These are phyloP conservation scores for Tuber brumale DNA, from an alignment of 495 filamentous ascomycete species.

Conservation along the genomic window DNA sequence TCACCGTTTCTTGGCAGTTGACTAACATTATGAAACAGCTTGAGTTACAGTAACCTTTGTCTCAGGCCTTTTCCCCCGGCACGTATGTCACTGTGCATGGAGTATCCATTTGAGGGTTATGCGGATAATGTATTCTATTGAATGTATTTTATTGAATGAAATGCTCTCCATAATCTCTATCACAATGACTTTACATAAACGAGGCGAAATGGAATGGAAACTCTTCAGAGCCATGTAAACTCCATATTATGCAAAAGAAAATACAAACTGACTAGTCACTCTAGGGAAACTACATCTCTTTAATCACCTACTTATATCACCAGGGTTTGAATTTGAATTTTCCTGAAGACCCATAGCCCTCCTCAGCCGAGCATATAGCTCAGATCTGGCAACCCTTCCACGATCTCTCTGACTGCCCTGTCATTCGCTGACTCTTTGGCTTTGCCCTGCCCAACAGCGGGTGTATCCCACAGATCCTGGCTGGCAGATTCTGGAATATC, in stretches of 20 bases:
- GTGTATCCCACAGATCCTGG: conserved; percentile 35
- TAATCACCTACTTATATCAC: not conserved
- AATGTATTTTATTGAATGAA: not conserved
- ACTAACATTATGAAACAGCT: not conserved
- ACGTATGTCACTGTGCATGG: not conserved
- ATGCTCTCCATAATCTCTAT: not conserved
- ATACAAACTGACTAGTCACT: not conserved
- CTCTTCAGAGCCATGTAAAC: not conserved
- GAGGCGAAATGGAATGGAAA: not conserved
- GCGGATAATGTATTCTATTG: not conserved
- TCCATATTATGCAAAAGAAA: not conserved
- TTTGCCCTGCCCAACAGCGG: conserved; percentile 11
- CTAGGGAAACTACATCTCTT: not conserved
- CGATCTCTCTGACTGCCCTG: conserved; percentile 36
- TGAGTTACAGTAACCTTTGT: not conserved
- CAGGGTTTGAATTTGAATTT: not conserved
- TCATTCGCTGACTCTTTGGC: conserved; percentile 32
- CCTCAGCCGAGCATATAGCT: conserved; percentile 42
- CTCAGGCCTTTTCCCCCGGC: not conserved
- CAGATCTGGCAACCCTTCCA: conserved; percentile 43
- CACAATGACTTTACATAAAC: not conserved
- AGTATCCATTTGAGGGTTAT: not conserved
- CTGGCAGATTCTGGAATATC: conserved; percentile 3
- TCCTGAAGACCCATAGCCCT: not conserved
- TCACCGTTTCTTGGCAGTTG: conserved; percentile 1